phyloP scores from a whole-genome alignment of 371 early-diverging fungal species.

The Mucor velutinosus region DNA sequence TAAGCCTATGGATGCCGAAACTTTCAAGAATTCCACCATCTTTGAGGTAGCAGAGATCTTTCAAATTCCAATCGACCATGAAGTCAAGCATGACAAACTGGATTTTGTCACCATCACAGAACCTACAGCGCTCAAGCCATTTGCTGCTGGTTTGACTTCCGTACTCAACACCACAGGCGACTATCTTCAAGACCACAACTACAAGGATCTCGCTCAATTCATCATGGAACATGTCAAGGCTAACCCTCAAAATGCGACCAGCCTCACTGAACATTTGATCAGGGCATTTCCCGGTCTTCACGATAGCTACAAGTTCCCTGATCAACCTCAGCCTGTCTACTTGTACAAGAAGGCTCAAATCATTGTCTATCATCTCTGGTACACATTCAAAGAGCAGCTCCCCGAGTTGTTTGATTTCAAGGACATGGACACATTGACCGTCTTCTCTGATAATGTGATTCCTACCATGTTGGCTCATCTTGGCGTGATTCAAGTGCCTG shows the following conservation, averaged over 20 bases:
- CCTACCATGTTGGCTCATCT: constrained; percentile 67
- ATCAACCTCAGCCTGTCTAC: constrained; percentile 44
- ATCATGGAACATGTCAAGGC: constrained; percentile 59
- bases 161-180: constrained; percentile 75
- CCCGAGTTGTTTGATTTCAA: constrained; percentile 62
- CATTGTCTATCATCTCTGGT: constrained; percentile 58
- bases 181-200: constrained; percentile 56
- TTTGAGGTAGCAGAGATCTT: constrained; percentile 60
- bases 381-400: constrained; percentile 45
- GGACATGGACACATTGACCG: constrained; percentile 64
- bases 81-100: constrained; percentile 55
- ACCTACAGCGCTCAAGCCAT: constrained; percentile 62
- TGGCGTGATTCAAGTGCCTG: constrained; percentile 57
- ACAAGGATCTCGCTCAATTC: constrained; percentile 68
- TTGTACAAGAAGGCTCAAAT: constrained; percentile 72
- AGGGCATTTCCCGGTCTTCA: constrained; percentile 70
- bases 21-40: constrained; percentile 44
- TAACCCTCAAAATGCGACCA: constrained; percentile 47
- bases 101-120: constrained; percentile 71
- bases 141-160: constrained; percentile 65
- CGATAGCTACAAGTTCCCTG: constrained; percentile 50
- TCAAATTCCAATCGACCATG: constrained; percentile 66
- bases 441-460: constrained; percentile 78
- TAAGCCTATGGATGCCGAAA: constrained; percentile 46
- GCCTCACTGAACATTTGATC: constrained; percentile 58